Percentiles rank a stretch among this genome's conserved stretches.
Evolutionary conservation across 352 stramenopile genomes (phyloP).

Genomic region (Pythium brachiatum): DNA sequence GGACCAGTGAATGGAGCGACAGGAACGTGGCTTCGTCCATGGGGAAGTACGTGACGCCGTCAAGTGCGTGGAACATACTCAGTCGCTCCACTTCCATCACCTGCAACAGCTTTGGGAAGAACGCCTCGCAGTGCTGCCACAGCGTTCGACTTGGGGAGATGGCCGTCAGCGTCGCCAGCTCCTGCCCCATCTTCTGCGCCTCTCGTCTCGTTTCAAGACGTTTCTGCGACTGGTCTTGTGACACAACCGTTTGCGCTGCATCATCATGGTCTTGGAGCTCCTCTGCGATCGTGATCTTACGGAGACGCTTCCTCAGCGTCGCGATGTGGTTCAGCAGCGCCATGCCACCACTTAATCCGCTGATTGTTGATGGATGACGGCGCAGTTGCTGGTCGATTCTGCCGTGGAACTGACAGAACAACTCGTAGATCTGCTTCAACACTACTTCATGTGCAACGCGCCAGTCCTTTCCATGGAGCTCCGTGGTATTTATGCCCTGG

Average conservation of each 20-base stretch:
- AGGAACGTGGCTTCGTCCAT: conserved; percentile 53
- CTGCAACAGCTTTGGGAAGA: conserved; percentile 48
- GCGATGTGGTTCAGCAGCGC: conserved; percentile 43
- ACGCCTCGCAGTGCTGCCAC: conserved; percentile 28
- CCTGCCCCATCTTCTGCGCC: conserved; percentile 9
- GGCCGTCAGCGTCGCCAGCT: conserved; percentile 31
- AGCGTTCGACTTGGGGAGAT: conserved; percentile 32
- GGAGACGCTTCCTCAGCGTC: conserved; percentile 33
- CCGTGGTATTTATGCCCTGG: background rate
- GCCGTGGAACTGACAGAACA: conserved; percentile 56
- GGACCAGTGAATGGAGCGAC: conserved; percentile 50
- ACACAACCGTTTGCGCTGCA: conserved; percentile 7
- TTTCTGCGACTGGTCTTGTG: background rate
- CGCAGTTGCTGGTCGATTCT: conserved; percentile 42
- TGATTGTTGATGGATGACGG: background rate
- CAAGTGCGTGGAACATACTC: conserved; percentile 40
- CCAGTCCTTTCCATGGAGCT: conserved; percentile 34
- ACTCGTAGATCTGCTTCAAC: conserved; percentile 43
- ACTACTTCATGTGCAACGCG: conserved; percentile 34
- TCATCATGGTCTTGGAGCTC: conserved; percentile 23
- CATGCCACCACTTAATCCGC: conserved; percentile 41
- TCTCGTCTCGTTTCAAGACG: background rate
- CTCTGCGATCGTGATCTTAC: conserved; percentile 39
- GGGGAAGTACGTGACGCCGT: conserved; percentile 44
- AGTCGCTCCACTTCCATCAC: conserved; percentile 31